Evolutionary conservation across 2,329 filamentous ascomycete species (phyloP).

Genomic region (Penicillium freii): DNA sequence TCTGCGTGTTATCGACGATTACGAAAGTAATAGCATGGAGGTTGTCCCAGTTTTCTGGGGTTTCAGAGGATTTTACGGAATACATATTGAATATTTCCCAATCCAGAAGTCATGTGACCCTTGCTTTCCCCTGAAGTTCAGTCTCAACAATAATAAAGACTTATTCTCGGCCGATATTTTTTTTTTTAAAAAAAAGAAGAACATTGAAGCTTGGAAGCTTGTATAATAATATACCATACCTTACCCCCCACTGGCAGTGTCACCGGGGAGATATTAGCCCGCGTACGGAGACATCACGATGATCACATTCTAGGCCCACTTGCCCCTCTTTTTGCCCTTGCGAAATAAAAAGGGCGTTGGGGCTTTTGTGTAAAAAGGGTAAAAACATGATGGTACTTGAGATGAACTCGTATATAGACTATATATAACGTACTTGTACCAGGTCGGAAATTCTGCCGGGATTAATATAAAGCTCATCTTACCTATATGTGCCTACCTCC

Average conservation of each 20-base stretch:
- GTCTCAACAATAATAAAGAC: neutral
- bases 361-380: neutral
- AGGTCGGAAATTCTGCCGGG: neutral
- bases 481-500: neutral
- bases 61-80: too few relatives aligned
- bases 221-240: neutral
- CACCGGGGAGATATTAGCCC: slow-evolving; percentile 20
- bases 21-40: too few relatives aligned
- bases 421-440: neutral
- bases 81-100: too few relatives aligned
- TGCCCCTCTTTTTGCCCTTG: slow-evolving; percentile 1
- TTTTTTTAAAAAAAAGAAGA: too few relatives aligned
- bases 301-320: slow-evolving; percentile 18
- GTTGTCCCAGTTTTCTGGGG: too few relatives aligned
- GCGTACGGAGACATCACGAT: slow-evolving; percentile 16
- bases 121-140: neutral
- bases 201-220: too few relatives aligned
- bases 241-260: neutral
- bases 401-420: neutral
- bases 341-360: neutral
- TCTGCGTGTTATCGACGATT: too few relatives aligned
- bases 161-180: neutral
- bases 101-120: neutral
- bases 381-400: neutral
- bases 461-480: neutral